Conservation (phyloP, 306 rosid species). For the Glycyrrhiza uralensis region DNA sequence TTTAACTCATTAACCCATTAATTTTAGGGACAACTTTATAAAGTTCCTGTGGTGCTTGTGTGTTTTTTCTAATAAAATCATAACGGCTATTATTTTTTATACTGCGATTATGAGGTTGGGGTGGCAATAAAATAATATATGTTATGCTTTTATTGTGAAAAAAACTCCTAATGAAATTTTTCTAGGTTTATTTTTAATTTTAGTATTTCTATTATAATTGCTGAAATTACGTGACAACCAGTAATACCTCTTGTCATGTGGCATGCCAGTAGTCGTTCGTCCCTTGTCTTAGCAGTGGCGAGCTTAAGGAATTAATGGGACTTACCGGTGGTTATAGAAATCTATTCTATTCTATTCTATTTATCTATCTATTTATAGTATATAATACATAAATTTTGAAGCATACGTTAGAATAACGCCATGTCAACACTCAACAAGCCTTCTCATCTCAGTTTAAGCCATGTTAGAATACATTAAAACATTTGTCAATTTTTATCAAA, state of each 20-base stretch:
- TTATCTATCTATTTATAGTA: too few species aligned
- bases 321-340: background rate
- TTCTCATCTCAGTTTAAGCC: too few species aligned
- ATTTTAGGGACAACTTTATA: background rate
- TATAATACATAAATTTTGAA: too few species aligned
- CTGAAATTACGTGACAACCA: background rate
- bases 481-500: too few species aligned
- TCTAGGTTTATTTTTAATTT: background rate
- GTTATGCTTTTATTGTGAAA: background rate
- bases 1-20: constrained; percentile 20
- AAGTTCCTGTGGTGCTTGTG: background rate
- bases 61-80: background rate
- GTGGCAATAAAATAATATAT: background rate
- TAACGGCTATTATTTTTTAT: background rate
- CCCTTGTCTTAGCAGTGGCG: background rate
- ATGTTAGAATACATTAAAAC: too few species aligned
- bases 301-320: background rate
- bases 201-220: background rate
- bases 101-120: background rate
- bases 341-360: too few species aligned
- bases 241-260: background rate
- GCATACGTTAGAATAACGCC: too few species aligned
- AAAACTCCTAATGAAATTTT: background rate
- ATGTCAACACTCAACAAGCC: too few species aligned
- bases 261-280: background rate